Evolutionary conservation across 345 rosid genomes (phyloP).

Genomic region (Rhodamnia rubescens): DNA sequence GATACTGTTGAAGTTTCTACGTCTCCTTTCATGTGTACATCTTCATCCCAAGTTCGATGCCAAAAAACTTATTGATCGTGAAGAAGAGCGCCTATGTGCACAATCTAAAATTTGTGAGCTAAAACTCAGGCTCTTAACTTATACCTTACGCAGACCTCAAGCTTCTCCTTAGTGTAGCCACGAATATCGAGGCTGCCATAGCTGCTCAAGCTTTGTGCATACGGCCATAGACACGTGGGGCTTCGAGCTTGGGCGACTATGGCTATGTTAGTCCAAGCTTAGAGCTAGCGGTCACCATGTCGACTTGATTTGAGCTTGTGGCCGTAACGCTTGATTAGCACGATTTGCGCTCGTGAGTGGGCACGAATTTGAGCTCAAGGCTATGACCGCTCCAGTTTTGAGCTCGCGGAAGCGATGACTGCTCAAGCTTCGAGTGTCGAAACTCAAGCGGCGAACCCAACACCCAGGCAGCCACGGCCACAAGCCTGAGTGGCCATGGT

Average conservation of each 20-base stretch:
- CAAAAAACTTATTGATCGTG: no score
- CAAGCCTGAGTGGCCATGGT: no score
- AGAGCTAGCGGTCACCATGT: accelerated
- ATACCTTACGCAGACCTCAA: background rate
- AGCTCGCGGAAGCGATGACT: background rate
- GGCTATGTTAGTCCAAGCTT: background rate
- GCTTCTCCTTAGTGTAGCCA: background rate
- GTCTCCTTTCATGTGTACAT: no score
- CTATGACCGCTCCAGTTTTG: background rate
- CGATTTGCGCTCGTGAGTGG: background rate
- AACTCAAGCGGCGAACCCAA: background rate
- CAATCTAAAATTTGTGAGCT: background rate
- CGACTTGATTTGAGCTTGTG: background rate
- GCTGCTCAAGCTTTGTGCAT: background rate
- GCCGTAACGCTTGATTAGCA: background rate
- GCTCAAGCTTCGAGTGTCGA: background rate
- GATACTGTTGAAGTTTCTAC: no score
- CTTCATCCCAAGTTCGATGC: accelerated
- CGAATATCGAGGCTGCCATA: background rate
- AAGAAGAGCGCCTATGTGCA: background rate
- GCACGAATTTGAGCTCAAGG: background rate
- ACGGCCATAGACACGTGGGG: background rate
- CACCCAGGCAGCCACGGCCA: no score
- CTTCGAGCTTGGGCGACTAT: background rate
- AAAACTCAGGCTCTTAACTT: background rate